Conservation (phyloP, 352 stramenopile genomes). For the Phytopythium boreale region DNA sequence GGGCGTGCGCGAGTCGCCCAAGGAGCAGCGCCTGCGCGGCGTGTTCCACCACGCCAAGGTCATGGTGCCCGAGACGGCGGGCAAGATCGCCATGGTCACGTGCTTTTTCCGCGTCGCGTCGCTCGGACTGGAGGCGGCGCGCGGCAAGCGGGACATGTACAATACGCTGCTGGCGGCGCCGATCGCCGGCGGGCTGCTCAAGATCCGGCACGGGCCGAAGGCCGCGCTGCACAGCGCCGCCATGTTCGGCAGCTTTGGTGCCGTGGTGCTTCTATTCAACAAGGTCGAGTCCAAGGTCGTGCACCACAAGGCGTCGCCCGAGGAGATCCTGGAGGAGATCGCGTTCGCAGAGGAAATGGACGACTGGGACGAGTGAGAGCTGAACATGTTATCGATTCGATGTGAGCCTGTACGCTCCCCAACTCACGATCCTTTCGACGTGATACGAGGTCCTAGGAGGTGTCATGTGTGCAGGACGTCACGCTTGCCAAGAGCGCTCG, state of each 20-base stretch:
- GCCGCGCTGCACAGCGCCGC: slow-evolving; percentile 26
- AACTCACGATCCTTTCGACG: not conserved
- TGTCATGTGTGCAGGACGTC: not conserved
- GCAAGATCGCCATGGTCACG: slow-evolving; percentile 39
- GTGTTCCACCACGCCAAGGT: slow-evolving; percentile 30
- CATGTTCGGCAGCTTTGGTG: slow-evolving; percentile 33
- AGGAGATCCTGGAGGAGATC: slow-evolving; percentile 42
- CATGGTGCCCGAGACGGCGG: slow-evolving; percentile 31
- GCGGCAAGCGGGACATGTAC: slow-evolving; percentile 31
- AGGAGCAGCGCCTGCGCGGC: slow-evolving; percentile 25
- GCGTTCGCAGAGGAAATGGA: slow-evolving; percentile 42
- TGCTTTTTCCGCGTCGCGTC: slow-evolving; percentile 27
- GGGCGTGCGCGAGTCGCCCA: slow-evolving; percentile 26
- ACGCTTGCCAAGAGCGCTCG: not conserved
- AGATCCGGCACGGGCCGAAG: slow-evolving; percentile 19
- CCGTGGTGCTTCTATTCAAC: slow-evolving; percentile 38
- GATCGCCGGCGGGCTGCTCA: slow-evolving; percentile 26
- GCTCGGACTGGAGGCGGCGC: slow-evolving; percentile 19
- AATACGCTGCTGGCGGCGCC: slow-evolving; percentile 34
- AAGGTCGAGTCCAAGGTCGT: slow-evolving; percentile 23
- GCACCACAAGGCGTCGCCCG: slow-evolving; percentile 20
- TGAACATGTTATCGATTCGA: not conserved
- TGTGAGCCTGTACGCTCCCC: not conserved
- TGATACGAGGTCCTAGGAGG: not conserved
- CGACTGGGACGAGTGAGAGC: not conserved